phyloP scores from a whole-genome alignment of 78 protist genomes.

The Parvularia atlantis region DNA sequence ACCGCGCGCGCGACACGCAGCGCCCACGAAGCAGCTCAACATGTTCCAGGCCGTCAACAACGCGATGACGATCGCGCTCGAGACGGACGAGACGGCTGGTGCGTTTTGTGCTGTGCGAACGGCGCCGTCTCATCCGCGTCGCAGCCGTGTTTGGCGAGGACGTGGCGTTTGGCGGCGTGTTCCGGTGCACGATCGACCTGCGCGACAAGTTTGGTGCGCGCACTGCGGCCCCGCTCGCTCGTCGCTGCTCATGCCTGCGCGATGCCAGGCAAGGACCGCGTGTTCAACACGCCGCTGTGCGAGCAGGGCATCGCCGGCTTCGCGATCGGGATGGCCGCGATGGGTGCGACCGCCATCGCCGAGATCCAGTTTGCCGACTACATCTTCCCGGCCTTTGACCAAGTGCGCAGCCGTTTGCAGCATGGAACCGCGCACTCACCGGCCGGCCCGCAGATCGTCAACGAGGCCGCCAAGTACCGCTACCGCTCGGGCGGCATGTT shows the following conservation, averaged over 20 bases:
- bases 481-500: conserved; percentile 80
- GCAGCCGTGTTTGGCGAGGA: conserved; percentile 88
- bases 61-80: conserved; percentile 69
- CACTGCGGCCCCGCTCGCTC: too few relatives aligned
- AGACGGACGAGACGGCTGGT: conserved; percentile 13
- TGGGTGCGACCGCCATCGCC: conserved; percentile 85
- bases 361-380: conserved; percentile 97
- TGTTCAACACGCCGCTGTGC: conserved; percentile 90
- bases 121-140: background rate
- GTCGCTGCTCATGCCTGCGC: too few relatives aligned
- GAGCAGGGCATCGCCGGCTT: conserved; percentile 95
- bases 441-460: conserved; percentile 59
- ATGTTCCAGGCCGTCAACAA: conserved; percentile 61
- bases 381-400: conserved; percentile 94
- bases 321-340: conserved; percentile 84
- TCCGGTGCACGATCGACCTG: conserved; percentile 77
- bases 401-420: conserved; percentile 28
- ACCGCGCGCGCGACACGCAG: too few relatives aligned
- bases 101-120: background rate
- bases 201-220: conserved; percentile 64
- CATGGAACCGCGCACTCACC: too few relatives aligned
- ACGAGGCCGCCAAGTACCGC: conserved; percentile 95
- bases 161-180: conserved; percentile 96
- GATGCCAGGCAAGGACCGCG: conserved; percentile 62
- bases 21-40: conserved; percentile 60